These are phyloP conservation scores for Scheffersomyces titani DNA, from an alignment of 1,139 yeast genomes.

Conservation along the genomic window DNA sequence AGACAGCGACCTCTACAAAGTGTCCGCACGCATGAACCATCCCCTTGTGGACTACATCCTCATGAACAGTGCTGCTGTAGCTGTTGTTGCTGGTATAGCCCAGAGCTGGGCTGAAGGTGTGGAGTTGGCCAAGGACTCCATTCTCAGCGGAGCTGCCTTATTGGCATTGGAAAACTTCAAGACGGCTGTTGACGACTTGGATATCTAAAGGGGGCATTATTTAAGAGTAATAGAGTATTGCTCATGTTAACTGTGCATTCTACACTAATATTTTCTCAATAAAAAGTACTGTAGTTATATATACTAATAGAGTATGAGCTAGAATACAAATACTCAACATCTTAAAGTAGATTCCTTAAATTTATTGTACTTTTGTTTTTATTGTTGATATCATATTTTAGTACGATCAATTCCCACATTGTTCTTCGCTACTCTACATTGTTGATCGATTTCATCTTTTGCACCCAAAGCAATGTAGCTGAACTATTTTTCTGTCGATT, in stretches of 20 bases:
- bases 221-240: not conserved
- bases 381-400: not conserved
- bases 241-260: too few species aligned
- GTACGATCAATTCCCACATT: not conserved
- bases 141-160: conserved; percentile 66
- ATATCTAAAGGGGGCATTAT: not conserved
- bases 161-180: conserved; percentile 60
- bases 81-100: conserved; percentile 73
- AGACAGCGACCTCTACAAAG: conserved; percentile 43
- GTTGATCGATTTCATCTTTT: too few species aligned
- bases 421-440: not conserved
- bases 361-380: too few species aligned
- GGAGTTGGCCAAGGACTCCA: conserved; percentile 65
- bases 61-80: conserved; percentile 84
- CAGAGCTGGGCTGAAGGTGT: conserved; percentile 77
- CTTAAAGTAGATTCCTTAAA: not conserved
- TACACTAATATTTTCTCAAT: too few species aligned
- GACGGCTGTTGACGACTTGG: conserved; percentile 30
- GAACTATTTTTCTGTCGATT: not conserved
- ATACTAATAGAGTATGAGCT: too few species aligned
- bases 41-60: conserved; percentile 86
- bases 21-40: conserved; percentile 32
- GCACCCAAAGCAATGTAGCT: not conserved
- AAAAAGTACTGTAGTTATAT: too few species aligned
- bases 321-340: not conserved